Evolutionary conservation across 148 eudicot species (phyloP).

Genomic region (Oxyria digyna): DNA sequence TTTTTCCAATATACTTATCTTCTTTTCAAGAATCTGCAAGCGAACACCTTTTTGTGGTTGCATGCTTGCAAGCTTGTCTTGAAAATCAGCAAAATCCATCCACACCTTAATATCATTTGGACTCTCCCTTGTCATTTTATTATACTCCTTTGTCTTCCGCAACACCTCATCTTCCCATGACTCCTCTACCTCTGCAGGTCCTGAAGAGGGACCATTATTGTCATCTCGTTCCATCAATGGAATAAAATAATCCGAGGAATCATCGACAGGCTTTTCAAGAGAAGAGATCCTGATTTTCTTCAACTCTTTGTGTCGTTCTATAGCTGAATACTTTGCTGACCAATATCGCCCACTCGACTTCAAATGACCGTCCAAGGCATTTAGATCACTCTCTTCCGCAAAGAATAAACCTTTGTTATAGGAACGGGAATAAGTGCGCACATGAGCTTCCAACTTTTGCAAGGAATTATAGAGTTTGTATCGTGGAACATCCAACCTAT

Average conservation of each 20-base stretch:
- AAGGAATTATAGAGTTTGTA: slow-evolving; percentile 47
- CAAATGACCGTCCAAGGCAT: slow-evolving; percentile 47
- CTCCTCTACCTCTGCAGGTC: slow-evolving; percentile 44
- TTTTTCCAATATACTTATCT: slow-evolving; percentile 94
- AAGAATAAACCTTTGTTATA: slow-evolving; percentile 19
- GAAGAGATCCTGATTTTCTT: slow-evolving; percentile 49
- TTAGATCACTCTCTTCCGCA: slow-evolving; percentile 52
- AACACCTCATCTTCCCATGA: slow-evolving; percentile 95
- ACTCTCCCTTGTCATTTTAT: slow-evolving; percentile 74
- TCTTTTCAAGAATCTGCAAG: slow-evolving; percentile 86
- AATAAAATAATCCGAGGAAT: slow-evolving; percentile 34
- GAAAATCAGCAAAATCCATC: slow-evolving; percentile 81
- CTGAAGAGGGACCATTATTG: slow-evolving; percentile 16
- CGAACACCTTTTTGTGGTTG: slow-evolving; percentile 92
- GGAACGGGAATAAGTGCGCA: slow-evolving; percentile 16
- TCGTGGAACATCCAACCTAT: slow-evolving; percentile 79
- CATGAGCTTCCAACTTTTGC: slow-evolving; percentile 20
- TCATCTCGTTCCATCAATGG: slow-evolving; percentile 38
- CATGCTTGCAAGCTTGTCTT: slow-evolving; percentile 81
- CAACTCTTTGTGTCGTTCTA: slow-evolving; percentile 65
- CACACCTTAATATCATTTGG: slow-evolving; percentile 64
- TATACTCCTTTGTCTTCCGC: slow-evolving; percentile 77
- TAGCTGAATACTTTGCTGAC: slow-evolving; percentile 62
- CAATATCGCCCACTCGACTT: slow-evolving; percentile 81
- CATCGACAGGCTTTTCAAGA: slow-evolving; percentile 22